These are phyloP conservation scores for Stagonosporopsis tanaceti DNA, from an alignment of 2,329 filamentous ascomycete genomes.

Conservation along the genomic window DNA sequence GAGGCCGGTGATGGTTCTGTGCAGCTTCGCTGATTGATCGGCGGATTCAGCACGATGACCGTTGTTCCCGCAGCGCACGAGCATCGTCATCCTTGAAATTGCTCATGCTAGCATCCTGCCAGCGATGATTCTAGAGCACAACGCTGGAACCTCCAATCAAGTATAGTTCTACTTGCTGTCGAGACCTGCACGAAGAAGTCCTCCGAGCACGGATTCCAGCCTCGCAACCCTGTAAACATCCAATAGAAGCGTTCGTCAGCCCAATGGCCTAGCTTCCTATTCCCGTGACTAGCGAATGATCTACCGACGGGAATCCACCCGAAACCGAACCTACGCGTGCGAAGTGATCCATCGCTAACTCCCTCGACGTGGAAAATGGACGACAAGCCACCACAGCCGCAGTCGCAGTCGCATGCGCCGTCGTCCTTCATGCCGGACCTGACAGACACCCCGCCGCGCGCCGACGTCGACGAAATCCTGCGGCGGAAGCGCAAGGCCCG, in stretches of 20 bases:
- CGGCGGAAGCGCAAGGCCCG: constrained; percentile 60
- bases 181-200: not conserved
- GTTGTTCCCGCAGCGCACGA: constrained; percentile 15
- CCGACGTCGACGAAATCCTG: constrained; percentile 60
- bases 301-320: constrained; percentile 16
- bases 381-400: constrained; percentile 29
- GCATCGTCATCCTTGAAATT: constrained; percentile 5
- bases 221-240: not conserved
- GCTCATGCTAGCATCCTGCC: not conserved
- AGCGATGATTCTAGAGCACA: not conserved
- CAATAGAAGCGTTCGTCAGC: not conserved
- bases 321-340: constrained; percentile 9
- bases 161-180: not conserved
- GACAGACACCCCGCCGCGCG: constrained; percentile 51
- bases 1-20: constrained; percentile 15
- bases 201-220: not conserved
- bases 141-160: not conserved
- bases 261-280: constrained; percentile 12
- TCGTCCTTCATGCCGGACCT: constrained; percentile 40
- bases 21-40: constrained; percentile 17
- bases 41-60: constrained; percentile 1
- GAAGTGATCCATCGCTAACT: constrained; percentile 27
- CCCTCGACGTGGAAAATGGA: constrained; percentile 35
- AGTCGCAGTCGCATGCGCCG: constrained; percentile 34
- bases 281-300: constrained; percentile 20